A percentile compares a stretch with the other conserved stretches of the same genome.
phyloP scores from a whole-genome alignment of 2,329 filamentous ascomycete genomes.

The Kalmusia sp. region DNA sequence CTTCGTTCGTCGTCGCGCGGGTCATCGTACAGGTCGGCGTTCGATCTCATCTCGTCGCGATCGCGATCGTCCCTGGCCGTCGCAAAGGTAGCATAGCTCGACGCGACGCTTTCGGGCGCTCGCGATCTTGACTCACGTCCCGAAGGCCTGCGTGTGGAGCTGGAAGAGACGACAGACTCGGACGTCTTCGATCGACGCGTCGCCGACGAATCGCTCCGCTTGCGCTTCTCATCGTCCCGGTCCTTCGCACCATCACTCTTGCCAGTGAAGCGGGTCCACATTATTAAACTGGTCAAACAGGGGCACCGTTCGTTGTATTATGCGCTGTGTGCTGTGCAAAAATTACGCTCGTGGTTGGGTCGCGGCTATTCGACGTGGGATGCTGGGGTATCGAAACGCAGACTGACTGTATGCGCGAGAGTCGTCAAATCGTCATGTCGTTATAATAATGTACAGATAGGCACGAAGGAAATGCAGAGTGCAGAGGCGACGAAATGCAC shows the following conservation, averaged over 20 bases:
- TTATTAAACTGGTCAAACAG: slow-evolving; percentile 22
- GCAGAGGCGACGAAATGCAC: slow-evolving; percentile 11
- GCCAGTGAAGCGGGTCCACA: slow-evolving; percentile 49
- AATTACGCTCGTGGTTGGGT: slow-evolving; percentile 13
- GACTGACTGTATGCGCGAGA: slow-evolving; percentile 25
- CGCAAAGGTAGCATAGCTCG: slow-evolving; percentile 45
- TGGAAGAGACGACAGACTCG: slow-evolving; percentile 45
- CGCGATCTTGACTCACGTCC: slow-evolving; percentile 22
- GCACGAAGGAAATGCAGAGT: slow-evolving; percentile 18
- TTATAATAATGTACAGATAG: slow-evolving; percentile 22
- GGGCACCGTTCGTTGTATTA: slow-evolving; percentile 24
- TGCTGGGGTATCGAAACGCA: slow-evolving; percentile 28
- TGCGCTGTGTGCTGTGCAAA: slow-evolving; percentile 29
- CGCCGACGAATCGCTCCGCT: slow-evolving; percentile 31
- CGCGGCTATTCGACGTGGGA: slow-evolving; percentile 12
- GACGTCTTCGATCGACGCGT: slow-evolving; percentile 33
- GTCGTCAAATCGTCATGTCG: slow-evolving; percentile 35
- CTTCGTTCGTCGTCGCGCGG: slow-evolving; percentile 31
- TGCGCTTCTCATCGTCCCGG: slow-evolving; percentile 36
- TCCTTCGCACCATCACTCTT: slow-evolving; percentile 46
- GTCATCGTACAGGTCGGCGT: slow-evolving; percentile 43
- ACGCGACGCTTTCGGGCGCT: slow-evolving; percentile 42
- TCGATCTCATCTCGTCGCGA: slow-evolving; percentile 38
- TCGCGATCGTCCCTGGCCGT: slow-evolving; percentile 43
- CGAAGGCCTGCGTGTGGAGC: slow-evolving; percentile 41